phyloP scores from a whole-genome alignment of 192 early-diverging fungal genomes.

The Umbelopsis sp. region DNA sequence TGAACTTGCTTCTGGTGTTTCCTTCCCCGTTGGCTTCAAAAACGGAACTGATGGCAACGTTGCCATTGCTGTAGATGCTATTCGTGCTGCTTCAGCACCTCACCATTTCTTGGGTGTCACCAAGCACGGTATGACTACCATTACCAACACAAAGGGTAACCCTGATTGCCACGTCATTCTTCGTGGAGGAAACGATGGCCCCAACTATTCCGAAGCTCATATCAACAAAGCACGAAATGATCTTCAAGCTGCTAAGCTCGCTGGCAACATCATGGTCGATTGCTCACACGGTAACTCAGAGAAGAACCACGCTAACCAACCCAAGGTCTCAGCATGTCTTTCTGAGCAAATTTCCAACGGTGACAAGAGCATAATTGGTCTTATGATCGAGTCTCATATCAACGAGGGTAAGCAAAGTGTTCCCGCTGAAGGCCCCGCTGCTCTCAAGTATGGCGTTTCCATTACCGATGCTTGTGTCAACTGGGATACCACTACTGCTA shows the following conservation, averaged over 20 bases:
- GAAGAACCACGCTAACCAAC: slow-evolving; percentile 91
- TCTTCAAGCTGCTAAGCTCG: slow-evolving; percentile 65
- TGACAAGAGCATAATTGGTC: slow-evolving; percentile 70
- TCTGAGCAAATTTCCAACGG: slow-evolving; percentile 75
- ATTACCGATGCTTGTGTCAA: slow-evolving; percentile 95
- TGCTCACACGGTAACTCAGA: slow-evolving; percentile 92
- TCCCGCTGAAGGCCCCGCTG: slow-evolving; percentile 63
- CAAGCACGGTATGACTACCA: slow-evolving; percentile 90
- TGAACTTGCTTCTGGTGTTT: slow-evolving; percentile 91
- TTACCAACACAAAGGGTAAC: slow-evolving; percentile 87
- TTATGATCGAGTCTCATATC: slow-evolving; percentile 96
- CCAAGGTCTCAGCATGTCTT: slow-evolving; percentile 68
- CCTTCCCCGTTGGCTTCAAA: slow-evolving; percentile 98
- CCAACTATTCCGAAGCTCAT: slow-evolving; percentile 79
- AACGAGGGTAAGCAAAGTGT: slow-evolving; percentile 88
- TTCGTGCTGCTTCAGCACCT: slow-evolving; percentile 69
- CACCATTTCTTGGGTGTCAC: slow-evolving; percentile 96
- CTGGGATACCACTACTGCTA: slow-evolving; percentile 80
- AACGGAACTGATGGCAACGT: slow-evolving; percentile 95
- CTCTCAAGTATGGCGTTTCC: slow-evolving; percentile 83
- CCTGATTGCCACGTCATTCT: slow-evolving; percentile 87
- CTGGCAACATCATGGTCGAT: slow-evolving; percentile 88
- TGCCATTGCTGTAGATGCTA: slow-evolving; percentile 73
- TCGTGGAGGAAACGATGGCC: slow-evolving; percentile 85
- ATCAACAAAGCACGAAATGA: slow-evolving; percentile 61